A percentile compares a stretch with the other conserved stretches of the same genome.
Evolutionary conservation across 2,329 filamentous ascomycete species (phyloP).

Genomic region (Diaporthe destruens): DNA sequence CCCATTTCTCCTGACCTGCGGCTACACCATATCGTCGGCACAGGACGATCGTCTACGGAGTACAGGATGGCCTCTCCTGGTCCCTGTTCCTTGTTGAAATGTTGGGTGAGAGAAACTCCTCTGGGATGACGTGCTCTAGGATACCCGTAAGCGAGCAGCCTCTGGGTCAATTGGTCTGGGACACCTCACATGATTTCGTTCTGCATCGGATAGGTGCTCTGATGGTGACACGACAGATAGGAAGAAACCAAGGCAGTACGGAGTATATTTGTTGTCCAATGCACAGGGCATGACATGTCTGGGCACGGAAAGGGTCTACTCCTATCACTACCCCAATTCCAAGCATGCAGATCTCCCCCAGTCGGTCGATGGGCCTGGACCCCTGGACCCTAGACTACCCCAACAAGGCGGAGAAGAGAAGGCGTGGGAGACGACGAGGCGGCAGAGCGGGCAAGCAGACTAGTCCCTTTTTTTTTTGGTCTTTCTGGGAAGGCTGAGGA

Average conservation of each 20-base stretch:
- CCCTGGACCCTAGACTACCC: neutral
- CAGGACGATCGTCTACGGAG: neutral
- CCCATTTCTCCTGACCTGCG: neutral
- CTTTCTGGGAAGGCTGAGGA: slow-evolving; percentile 24
- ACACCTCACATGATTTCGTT: neutral
- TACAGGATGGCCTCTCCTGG: neutral
- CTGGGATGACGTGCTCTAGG: too few species aligned
- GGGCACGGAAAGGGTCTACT: neutral
- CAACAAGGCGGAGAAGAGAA: slow-evolving; percentile 24
- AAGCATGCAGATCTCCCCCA: neutral
- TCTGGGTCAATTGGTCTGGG: neutral
- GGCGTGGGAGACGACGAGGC: neutral
- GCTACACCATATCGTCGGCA: neutral
- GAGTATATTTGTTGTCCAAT: neutral
- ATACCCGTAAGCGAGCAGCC: neutral
- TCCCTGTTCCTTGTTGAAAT: neutral
- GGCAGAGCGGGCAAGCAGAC: slow-evolving; percentile 15
- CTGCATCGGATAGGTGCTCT: neutral
- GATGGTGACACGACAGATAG: neutral
- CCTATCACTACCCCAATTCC: neutral
- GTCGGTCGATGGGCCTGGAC: neutral
- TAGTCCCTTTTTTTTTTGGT: neutral
- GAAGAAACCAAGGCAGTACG: neutral
- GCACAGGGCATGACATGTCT: neutral
- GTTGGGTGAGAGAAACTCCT: too few species aligned